Base-by-base conservation (phyloP, 129 eudicot species). In the Mikania micrantha region DNA sequence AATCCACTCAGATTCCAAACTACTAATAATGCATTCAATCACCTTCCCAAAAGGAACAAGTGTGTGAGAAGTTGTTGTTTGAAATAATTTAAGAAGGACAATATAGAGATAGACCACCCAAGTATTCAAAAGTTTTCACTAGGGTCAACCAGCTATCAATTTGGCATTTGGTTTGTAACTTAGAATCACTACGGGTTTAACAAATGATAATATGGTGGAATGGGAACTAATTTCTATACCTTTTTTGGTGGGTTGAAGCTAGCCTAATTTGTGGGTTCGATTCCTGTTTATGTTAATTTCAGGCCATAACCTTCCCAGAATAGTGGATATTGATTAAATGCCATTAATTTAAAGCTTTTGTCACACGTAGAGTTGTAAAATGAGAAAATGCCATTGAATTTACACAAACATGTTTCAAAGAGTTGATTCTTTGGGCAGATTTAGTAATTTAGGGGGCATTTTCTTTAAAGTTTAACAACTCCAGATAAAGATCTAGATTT, bases 1-100 rank as follows among this genome's bases (percentile, higher is more conserved):
- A 7, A 27, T 63, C 75, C 78, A 72, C 36, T 81, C 81, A 12
- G 87, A 80, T 77, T 81, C 75, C 71, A 85, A 81, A 64, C 82
- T 77, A 2, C 10, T 40, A 9, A 88, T 54, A 29, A 88, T 79
- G 36, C 67, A 73, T 69, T 81, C 85, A 32, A 81, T 72, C 29
- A 61, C 81, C 36, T 76, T 79, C 8, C 77, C 75, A 1, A 27
- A 56, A 56, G 36, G 27, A 56, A 56, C 62, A 56, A 27, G 20
- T 56, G 38, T 56, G 38, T 56, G 38, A 56, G 62, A 12, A 48
- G 13, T 11, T 56, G 36, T 27, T 27, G 10, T 56, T 56, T 2
- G 12, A 11, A 50, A 50, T 9, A 17, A 5, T 48, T 47, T 4
- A 16, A 48, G 13, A 47, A 48, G 19, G 9, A 48, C 19, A 17